Evolutionary conservation across 2,329 filamentous ascomycete species (phyloP).

Genomic region (Colletotrichum sp.): DNA sequence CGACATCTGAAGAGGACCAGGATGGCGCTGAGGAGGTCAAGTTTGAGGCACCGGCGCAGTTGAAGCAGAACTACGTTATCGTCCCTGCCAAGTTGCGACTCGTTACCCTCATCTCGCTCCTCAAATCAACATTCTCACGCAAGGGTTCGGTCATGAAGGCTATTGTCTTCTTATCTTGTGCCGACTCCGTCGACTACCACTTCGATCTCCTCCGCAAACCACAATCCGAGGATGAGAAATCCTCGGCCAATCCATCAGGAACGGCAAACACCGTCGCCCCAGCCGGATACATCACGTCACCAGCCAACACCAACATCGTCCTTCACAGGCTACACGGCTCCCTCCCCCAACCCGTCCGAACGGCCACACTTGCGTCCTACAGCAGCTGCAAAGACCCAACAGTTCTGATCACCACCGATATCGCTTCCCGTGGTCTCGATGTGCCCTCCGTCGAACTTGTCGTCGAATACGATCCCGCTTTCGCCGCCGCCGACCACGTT

Average conservation of each 20-base stretch:
- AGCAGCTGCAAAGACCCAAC: conserved; percentile 75
- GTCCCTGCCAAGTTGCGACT: conserved; percentile 89
- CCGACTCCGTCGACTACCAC: conserved; percentile 96
- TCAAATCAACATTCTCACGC: conserved; percentile 87
- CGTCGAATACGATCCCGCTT: conserved; percentile 95
- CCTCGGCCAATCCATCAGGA: conserved; percentile 20
- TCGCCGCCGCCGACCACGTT: conserved; percentile 90
- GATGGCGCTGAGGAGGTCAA: conserved; percentile 55
- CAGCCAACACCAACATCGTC: conserved; percentile 75
- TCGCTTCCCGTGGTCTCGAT: conserved; percentile 93
- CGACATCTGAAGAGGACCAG: conserved; percentile 63
- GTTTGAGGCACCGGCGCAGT: conserved; percentile 86
- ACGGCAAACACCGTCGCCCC: conserved; percentile 69
- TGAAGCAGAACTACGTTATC: conserved; percentile 90
- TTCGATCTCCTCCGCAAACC: conserved; percentile 76
- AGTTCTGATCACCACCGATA: conserved; percentile 91
- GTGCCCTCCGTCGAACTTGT: conserved; percentile 94
- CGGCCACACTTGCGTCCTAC: conserved; percentile 84
- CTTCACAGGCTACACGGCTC: conserved; percentile 92
- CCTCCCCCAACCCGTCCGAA: conserved; percentile 84
- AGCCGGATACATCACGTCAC: conserved; percentile 75
- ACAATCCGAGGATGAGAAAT: conserved; percentile 19
- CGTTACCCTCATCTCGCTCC: conserved; percentile 82
- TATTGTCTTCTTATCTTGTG: conserved; percentile 96
- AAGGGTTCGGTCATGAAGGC: conserved; percentile 95